A percentile compares a stretch with the other conserved stretches of the same genome.
These are phyloP conservation scores for Venturia pyrina DNA, from an alignment of 2,329 filamentous ascomycete species.

Conservation along the genomic window DNA sequence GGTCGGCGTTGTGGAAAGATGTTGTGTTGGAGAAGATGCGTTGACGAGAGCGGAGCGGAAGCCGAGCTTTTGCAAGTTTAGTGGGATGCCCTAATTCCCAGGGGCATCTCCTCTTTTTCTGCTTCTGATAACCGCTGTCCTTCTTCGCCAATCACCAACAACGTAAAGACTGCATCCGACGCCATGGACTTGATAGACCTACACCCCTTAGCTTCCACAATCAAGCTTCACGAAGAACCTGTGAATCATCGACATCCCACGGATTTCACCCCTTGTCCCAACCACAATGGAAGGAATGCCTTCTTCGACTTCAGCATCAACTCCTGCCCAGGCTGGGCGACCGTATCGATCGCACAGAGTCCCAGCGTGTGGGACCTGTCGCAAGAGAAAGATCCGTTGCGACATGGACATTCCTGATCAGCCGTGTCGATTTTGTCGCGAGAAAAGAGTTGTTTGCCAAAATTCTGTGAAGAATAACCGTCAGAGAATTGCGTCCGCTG, in stretches of 20 bases:
- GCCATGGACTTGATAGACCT: too few species aligned
- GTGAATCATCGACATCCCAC: neutral
- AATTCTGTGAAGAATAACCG: constrained; percentile 21
- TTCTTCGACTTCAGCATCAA: neutral
- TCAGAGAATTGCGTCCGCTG: constrained; percentile 14
- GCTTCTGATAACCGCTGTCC: too few species aligned
- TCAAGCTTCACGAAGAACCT: neutral
- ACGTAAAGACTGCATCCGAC: too few species aligned
- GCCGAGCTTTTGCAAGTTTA: too few species aligned
- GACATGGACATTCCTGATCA: constrained; percentile 25
- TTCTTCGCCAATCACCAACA: too few species aligned
- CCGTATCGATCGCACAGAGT: constrained; percentile 34
- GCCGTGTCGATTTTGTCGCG: constrained; percentile 28
- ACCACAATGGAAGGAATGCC: neutral
- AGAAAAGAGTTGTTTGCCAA: constrained; percentile 27
- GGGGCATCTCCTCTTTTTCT: too few species aligned
- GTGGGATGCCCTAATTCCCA: too few species aligned
- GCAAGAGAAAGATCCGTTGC: constrained; percentile 30
- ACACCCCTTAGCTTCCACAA: neutral
- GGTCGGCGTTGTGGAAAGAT: too few species aligned
- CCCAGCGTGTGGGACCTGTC: constrained; percentile 31
- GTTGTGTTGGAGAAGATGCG: too few species aligned
- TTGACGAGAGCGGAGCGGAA: too few species aligned
- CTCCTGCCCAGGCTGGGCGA: constrained; percentile 13
- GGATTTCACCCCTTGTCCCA: neutral